Evolutionary conservation across 1,284 basidiomycete genomes (phyloP).

Genomic region (Coniophora puteana): DNA sequence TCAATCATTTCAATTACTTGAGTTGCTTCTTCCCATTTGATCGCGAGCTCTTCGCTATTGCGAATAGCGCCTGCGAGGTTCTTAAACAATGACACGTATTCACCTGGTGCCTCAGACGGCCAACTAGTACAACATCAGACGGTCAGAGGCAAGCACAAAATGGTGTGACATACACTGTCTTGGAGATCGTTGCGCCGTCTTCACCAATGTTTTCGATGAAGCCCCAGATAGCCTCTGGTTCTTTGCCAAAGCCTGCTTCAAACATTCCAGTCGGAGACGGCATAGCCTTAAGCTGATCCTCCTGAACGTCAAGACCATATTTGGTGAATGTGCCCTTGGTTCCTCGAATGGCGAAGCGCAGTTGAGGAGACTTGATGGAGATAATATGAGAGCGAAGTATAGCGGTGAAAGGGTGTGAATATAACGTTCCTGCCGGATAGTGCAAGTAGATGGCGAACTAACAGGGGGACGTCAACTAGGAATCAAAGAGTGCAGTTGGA

Average conservation of each 20-base stretch:
- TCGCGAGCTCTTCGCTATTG: constrained; percentile 45
- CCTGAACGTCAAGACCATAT: constrained; percentile 76
- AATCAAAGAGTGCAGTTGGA: background rate
- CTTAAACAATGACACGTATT: constrained; percentile 59
- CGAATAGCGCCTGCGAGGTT: constrained; percentile 64
- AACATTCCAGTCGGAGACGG: constrained; percentile 44
- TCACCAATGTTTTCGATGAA: constrained; percentile 50
- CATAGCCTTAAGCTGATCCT: constrained; percentile 63
- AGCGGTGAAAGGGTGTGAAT: constrained; percentile 58
- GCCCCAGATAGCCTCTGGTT: constrained; percentile 60
- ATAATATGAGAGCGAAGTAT: constrained; percentile 69
- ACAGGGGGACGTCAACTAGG: background rate
- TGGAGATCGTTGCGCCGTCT: constrained; percentile 42
- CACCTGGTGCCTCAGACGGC: constrained; percentile 59
- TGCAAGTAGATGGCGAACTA: constrained; percentile 72
- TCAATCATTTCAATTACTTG: constrained; percentile 73
- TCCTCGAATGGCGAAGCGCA: constrained; percentile 69
- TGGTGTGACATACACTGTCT: constrained; percentile 39
- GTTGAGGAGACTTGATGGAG: constrained; percentile 60
- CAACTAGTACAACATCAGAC: constrained; percentile 39
- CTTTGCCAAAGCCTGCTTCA: constrained; percentile 46
- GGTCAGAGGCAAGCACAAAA: background rate
- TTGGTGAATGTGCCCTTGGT: constrained; percentile 73
- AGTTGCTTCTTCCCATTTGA: constrained; percentile 71
- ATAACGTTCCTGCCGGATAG: constrained; percentile 38